These are phyloP conservation scores for Dryadomyces sulphureus DNA, from an alignment of 2,329 filamentous ascomycete genomes.

Conservation along the genomic window DNA sequence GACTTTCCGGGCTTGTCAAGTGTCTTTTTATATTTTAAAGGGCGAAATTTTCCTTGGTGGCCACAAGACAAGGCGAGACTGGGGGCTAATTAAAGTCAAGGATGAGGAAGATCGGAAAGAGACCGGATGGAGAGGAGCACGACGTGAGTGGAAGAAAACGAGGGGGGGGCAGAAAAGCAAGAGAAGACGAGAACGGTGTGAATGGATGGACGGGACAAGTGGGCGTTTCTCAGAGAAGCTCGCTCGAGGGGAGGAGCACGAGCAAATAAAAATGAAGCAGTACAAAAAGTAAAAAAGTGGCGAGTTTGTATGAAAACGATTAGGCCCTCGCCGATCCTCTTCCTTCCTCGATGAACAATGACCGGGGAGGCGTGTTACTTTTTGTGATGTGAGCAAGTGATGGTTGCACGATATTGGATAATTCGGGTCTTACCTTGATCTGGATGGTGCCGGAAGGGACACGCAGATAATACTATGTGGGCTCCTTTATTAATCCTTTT, in stretches of 20 bases:
- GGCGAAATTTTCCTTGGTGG: background rate
- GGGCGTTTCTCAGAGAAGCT: too few species aligned
- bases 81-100: background rate
- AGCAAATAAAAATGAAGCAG: too few species aligned
- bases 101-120: background rate
- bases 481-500: background rate
- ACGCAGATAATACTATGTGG: background rate
- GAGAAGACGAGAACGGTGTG: background rate
- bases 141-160: background rate
- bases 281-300: too few species aligned
- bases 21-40: background rate
- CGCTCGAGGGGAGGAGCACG: too few species aligned
- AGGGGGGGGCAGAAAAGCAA: background rate
- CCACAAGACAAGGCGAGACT: background rate
- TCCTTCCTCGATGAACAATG: background rate
- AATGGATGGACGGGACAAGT: too few species aligned
- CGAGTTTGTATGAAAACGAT: background rate
- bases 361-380: background rate
- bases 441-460: background rate
- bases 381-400: background rate
- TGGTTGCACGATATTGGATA: constrained; percentile 4
- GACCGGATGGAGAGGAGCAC: background rate
- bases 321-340: background rate
- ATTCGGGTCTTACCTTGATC: constrained; percentile 3
- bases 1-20: too few species aligned